These are phyloP conservation scores for Leccinum broughii DNA, from an alignment of 768 basidiomycete genomes.

Conservation along the genomic window DNA sequence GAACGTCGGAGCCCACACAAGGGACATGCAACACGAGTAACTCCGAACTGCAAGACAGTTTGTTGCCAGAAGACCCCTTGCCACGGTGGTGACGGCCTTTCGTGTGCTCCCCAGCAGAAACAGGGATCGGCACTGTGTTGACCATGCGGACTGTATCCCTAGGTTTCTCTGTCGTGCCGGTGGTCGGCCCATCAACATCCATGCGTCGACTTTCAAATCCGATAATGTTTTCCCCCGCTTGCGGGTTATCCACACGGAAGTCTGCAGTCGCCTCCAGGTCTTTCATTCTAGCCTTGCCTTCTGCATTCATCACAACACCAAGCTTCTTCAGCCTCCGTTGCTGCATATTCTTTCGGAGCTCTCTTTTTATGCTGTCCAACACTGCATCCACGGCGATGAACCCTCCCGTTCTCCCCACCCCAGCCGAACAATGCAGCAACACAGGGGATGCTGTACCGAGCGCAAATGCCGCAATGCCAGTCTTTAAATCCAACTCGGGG, in stretches of 20 bases:
- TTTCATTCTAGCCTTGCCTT: constrained; percentile 4
- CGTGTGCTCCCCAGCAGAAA: constrained; percentile 31
- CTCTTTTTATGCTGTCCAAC: constrained; percentile 69
- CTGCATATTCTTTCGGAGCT: constrained; percentile 45
- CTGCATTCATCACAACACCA: not conserved
- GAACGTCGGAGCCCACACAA: constrained; percentile 16
- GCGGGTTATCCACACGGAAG: constrained; percentile 9
- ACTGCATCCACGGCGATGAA: constrained; percentile 89
- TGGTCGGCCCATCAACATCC: constrained; percentile 28
- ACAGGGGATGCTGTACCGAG: constrained; percentile 54
- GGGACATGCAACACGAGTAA: constrained; percentile 34
- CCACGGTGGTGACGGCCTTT: constrained; percentile 16
- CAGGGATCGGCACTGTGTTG: constrained; percentile 28
- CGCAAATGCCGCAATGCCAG: constrained; percentile 57
- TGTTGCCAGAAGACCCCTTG: constrained; percentile 1
- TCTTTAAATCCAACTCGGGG: constrained; percentile 49
- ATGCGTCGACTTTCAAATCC: constrained; percentile 18
- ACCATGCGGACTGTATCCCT: constrained; percentile 8
- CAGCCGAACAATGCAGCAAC: constrained; percentile 88
- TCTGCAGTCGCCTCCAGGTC: constrained; percentile 7
- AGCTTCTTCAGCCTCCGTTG: constrained; percentile 9
- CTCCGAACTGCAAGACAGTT: constrained; percentile 20
- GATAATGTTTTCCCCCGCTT: constrained; percentile 5
- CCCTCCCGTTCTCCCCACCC: constrained; percentile 92
- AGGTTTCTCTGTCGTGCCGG: not conserved